These are phyloP conservation scores for Panellus pusillus DNA, from an alignment of 768 basidiomycete species.

Conservation along the genomic window DNA sequence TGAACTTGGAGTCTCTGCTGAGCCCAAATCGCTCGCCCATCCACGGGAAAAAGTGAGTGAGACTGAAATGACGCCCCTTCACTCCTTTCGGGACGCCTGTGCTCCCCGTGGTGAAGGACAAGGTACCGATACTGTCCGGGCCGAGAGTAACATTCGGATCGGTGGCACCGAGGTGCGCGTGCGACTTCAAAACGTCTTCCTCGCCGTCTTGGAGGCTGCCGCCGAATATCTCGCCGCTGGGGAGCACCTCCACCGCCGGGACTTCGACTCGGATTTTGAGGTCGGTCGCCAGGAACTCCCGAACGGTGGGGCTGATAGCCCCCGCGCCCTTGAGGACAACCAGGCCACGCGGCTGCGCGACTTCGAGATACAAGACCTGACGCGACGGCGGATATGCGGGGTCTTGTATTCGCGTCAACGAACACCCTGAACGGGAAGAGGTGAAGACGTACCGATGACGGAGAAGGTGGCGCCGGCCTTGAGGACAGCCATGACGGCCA, in stretches of 20 bases:
- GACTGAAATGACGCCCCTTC: slow-evolving; percentile 87
- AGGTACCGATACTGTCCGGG: slow-evolving; percentile 92
- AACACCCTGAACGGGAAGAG: neutral
- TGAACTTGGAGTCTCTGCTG: slow-evolving; percentile 76
- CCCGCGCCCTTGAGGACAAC: slow-evolving; percentile 92
- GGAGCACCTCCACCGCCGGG: slow-evolving; percentile 77
- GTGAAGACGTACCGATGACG: slow-evolving; percentile 75
- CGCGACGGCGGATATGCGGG: slow-evolving; percentile 94
- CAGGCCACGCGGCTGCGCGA: slow-evolving; percentile 89
- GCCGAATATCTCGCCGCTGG: slow-evolving; percentile 64
- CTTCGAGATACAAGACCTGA: slow-evolving; percentile 90
- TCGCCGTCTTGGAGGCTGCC: slow-evolving; percentile 43
- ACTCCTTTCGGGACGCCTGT: slow-evolving; percentile 99
- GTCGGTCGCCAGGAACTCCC: slow-evolving; percentile 76
- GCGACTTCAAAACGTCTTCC: slow-evolving; percentile 62
- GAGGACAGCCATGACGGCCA: slow-evolving; percentile 94
- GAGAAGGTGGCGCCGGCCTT: slow-evolving; percentile 97
- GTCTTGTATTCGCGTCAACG: slow-evolving; percentile 47
- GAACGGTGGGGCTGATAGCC: slow-evolving; percentile 72
- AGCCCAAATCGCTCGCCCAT: slow-evolving; percentile 90
- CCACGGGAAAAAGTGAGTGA: slow-evolving; percentile 99
- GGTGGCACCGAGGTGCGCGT: slow-evolving; percentile 54
- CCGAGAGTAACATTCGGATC: slow-evolving; percentile 86
- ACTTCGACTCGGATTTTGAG: slow-evolving; percentile 88
- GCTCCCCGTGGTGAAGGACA: slow-evolving; percentile 96